These are phyloP conservation scores for Ustilago trichophora DNA, from an alignment of 1,284 basidiomycete genomes.

Conservation along the genomic window DNA sequence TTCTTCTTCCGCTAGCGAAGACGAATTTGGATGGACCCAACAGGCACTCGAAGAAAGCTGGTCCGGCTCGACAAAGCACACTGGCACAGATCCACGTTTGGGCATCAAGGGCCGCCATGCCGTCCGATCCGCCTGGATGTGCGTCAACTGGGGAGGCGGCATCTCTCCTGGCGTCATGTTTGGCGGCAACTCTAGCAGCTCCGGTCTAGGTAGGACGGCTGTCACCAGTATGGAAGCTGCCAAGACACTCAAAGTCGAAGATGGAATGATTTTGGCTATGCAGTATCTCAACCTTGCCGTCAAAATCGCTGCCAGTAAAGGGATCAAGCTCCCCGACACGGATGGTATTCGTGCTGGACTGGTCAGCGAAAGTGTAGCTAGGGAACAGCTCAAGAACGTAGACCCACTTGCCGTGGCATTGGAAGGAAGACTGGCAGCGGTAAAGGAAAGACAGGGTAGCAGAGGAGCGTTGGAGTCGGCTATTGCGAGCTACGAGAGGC, in stretches of 20 bases:
- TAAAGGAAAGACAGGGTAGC: slow-evolving; percentile 44
- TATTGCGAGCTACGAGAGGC: slow-evolving; percentile 32
- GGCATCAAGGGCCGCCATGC: slow-evolving; percentile 61
- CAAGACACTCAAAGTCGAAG: slow-evolving; percentile 24
- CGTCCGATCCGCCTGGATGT: slow-evolving; percentile 62
- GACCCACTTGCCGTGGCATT: slow-evolving; percentile 42
- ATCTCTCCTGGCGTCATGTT: slow-evolving; percentile 55
- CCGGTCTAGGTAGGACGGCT: slow-evolving; percentile 32
- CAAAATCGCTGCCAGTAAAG: slow-evolving; percentile 41
- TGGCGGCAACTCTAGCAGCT: slow-evolving; percentile 22
- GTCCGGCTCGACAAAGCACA: slow-evolving; percentile 11
- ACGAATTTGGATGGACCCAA: slow-evolving; percentile 42
- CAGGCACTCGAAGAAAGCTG: slow-evolving; percentile 47
- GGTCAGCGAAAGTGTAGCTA: slow-evolving; percentile 26
- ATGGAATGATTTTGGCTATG: slow-evolving; percentile 53
- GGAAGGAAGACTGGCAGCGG: slow-evolving; percentile 27
- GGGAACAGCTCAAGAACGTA: slow-evolving; percentile 30
- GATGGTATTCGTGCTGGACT: slow-evolving; percentile 22
- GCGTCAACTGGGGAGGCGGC: slow-evolving; percentile 60
- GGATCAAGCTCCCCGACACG: slow-evolving; percentile 53
- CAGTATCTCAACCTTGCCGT: slow-evolving; percentile 50
- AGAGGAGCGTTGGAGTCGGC: slow-evolving; percentile 21
- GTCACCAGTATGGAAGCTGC: slow-evolving; percentile 26
- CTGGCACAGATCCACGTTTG: slow-evolving; percentile 55
- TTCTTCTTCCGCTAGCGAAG: slow-evolving; percentile 4